Conservation (phyloP, 306 rosid species). For the apple (Malus domestica) region DNA sequence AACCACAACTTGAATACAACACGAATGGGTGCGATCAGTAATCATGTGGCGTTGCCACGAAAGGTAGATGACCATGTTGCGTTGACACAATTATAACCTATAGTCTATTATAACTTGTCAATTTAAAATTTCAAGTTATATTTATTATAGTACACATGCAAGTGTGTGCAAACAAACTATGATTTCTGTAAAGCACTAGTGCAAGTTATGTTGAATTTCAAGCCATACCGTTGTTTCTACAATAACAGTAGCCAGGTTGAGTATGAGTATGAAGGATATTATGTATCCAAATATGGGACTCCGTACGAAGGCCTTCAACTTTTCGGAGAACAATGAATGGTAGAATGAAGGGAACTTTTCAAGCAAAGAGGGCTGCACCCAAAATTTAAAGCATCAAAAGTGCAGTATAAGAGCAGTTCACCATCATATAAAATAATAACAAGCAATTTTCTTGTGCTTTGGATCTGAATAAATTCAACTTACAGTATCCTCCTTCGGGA, state of each 20-base stretch:
- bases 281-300: slow-evolving; percentile 75
- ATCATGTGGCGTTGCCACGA: neutral
- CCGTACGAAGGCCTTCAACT: slow-evolving; percentile 63
- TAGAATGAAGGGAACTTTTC: slow-evolving; percentile 51
- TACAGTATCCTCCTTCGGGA: slow-evolving; percentile 77
- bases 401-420: slow-evolving; percentile 15
- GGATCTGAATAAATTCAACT: slow-evolving; percentile 23
- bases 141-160: neutral
- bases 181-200: neutral
- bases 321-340: slow-evolving; percentile 44
- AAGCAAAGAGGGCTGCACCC: slow-evolving; percentile 70
- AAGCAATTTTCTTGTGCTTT: slow-evolving; percentile 14
- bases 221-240: slow-evolving; percentile 88
- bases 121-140: too few relatives aligned
- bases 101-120: neutral
- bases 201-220: slow-evolving; percentile 11
- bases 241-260: slow-evolving; percentile 74
- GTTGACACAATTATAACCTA: neutral
- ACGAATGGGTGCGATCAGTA: neutral
- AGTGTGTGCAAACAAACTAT: neutral
- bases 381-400: slow-evolving; percentile 23
- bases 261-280: slow-evolving; percentile 65
- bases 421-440: slow-evolving; percentile 3
- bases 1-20: too few relatives aligned
- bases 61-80: neutral